Evolutionary conservation across 129 eudicot species (phyloP).

Genomic region (Smallanthus sonchifolius): DNA sequence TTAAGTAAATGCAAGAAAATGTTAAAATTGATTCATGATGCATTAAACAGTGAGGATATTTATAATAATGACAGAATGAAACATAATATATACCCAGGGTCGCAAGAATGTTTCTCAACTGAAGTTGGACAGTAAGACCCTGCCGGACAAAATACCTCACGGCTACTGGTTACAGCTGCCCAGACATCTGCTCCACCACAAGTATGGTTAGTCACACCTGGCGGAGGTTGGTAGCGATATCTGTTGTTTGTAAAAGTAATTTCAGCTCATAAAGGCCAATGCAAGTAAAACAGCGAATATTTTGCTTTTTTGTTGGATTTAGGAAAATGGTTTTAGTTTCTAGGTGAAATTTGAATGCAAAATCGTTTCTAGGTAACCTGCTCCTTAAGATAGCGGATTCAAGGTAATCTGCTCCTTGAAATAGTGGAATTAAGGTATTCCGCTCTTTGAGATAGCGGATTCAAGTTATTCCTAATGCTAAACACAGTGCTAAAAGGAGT

Average conservation of each 20-base stretch:
- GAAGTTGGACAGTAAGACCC: conserved; percentile 84
- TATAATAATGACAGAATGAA: conserved; percentile 17
- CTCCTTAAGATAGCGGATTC: too few relatives aligned
- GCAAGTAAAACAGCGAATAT: background rate
- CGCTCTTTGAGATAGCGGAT: too few relatives aligned
- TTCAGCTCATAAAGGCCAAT: background rate
- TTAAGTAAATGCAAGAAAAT: conserved; percentile 7
- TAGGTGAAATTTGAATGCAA: too few relatives aligned
- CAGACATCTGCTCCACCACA: conserved; percentile 94
- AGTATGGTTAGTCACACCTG: conserved; percentile 57
- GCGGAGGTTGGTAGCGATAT: conserved; percentile 77
- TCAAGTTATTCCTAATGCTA: too few relatives aligned
- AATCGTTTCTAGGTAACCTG: too few relatives aligned
- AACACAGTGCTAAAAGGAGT: too few relatives aligned
- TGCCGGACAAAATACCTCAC: conserved; percentile 78
- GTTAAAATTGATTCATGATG: conserved; percentile 1
- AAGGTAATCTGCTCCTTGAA: too few relatives aligned
- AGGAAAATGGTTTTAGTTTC: too few relatives aligned
- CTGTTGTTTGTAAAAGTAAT: conserved; percentile 29
- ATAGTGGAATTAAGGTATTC: too few relatives aligned
- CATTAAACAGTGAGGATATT: background rate
- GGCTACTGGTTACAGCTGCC: conserved; percentile 62
- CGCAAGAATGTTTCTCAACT: conserved; percentile 51
- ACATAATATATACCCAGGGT: conserved; percentile 55
- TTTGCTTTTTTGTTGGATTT: too few relatives aligned